Evolutionary conservation across 169 alveolate species (phyloP), one percentile per base, ranked within the genome.

Genomic region (Cryptosporidium ubiquitum): DNA sequence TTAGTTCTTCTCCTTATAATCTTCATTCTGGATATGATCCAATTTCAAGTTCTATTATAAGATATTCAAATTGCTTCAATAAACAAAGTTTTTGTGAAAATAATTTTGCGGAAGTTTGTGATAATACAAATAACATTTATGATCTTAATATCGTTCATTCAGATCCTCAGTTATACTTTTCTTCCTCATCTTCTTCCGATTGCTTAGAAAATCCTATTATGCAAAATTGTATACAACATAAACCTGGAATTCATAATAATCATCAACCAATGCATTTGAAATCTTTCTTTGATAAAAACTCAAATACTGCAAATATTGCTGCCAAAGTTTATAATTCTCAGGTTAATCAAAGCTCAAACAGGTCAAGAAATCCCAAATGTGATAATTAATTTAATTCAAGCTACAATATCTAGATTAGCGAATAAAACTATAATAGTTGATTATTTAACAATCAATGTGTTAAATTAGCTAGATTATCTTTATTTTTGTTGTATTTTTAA

Each of bases 21-120:
- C 75, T 79, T 9, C 57, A 79, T 79, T 79, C 89, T 29, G 89
- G 89, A 1, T 79, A 79, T 18, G 89, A 79, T 49, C 89, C 73
- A 10, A 58, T 79, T 37, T 40, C 58, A 61, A 42, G 66, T n/a
- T 35, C 70, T 26, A 29, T 64, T 61, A 23, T 26, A 37, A 79
- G 68, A 18, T 44, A 49, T 44, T 29, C 61, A 79, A 79, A 26
- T 39, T 29, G 37, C 37, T 70, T 20, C 42, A 20, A 33, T 49
- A 23, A 49, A n/a, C 64, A 39, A 12, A 26, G 26, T 26, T 14
- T 70, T 44, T 44, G 52, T 70, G 61, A 70, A 5, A 44, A 49
- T 29, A 47, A 23, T 14, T 44, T 39, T 23, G 29, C 44, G 9
- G 61, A 23, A 10, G 14, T 70, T 49, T 42, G 47, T 14, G 26